Evolutionary conservation across 306 rosid species (phyloP), one percentile per base, ranked within the genome.

Genomic region (Morella rubra): DNA sequence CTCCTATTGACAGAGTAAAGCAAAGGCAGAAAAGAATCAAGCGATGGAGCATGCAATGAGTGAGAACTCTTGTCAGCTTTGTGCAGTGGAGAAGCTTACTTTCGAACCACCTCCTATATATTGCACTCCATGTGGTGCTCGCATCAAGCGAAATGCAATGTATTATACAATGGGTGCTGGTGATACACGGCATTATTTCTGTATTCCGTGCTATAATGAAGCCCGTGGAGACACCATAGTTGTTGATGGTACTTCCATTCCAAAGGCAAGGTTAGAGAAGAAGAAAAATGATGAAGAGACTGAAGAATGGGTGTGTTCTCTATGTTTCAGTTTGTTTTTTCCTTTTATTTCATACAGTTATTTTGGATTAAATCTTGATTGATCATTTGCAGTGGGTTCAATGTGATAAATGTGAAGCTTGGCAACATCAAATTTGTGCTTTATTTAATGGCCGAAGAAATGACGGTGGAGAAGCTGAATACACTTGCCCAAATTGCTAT

Each of bases 401-500:
- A 87, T 96, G 99, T 86, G 99, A 96, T 85, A 95, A 92, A 84
- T 92, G 97, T 72, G 97, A 92, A 87, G 97, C 97, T 59, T 95
- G 97, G 99, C 99, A 92, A 67, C 99, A 95, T 84, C 99, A 95
- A 85, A 90, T 95, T 73, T 95, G 99, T 83, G 96, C 96, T 78
- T 81, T 95, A 76, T 95, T 92, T 84, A 95, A 92, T 86, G 97
- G 97, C 55, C 84, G 96, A 77, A 90, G 98, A 83, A 96, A 96
- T 88, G 98, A 91, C 73, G 97, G 99, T 71, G 99, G 97, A 60
- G 97, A 92, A 83, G 97, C 97, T 69, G 97, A 90, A 65, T 95
- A 95, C 84, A 95, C 99, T 50, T 95, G 97, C 84, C 99, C 99
- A 75, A 87, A 92, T 84, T 92, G 99, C 74, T 92, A 90, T 73